Base-by-base conservation (phyloP, 2,329 filamentous ascomycete species). In the Aspergillus udagawae region DNA sequence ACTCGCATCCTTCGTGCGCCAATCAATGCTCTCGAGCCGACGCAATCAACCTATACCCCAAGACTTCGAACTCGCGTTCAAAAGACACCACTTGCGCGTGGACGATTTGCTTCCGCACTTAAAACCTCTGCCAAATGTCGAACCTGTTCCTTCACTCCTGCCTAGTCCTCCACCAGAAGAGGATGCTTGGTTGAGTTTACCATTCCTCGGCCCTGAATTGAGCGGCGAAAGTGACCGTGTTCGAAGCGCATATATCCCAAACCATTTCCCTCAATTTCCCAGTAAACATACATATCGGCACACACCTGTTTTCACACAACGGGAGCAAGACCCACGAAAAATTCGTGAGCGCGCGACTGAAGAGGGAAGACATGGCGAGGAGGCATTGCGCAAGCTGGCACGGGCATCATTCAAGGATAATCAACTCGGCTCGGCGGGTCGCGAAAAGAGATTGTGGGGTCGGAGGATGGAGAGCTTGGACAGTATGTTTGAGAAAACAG, bases 311-410 rank as follows among this genome's bases (percentile, higher is more conserved):
- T 86, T 80, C 60, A 80, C 82, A 1, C 71, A 81, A 42, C 79
- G 85, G 58, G 84, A 87, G 60, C 81, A 76, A 35, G 85, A 88
- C 62, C 80, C 84, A 2, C 76, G 83, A 41, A 80, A 79, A 61
- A 83, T 87, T 49, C 74, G 84, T 41, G 86, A 88, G 66, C 79
- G 81, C 56, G 85, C 85, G 4, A 87, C 85, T 3, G 81, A 87
- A 65, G 86, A 89, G 67, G 85, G 85, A 14, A 80, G 86, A 49
- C 71, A 86, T 58, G 86, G 85, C 7, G 86, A 88, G 68, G 83
- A 87, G 65, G 85, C 85, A 21, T 70, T 89, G 60, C 77, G 86
- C 51, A 86, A 84, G 65, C 74, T 89, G 67, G 78, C 80, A 3
- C 81, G 82, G 27, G 79, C 79, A 1, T 75, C 74, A 12, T 74